Percentiles rank a stretch among this genome's conserved stretches.
Conservation (phyloP, 2,329 filamentous ascomycete genomes). For the Monosporascus sp. region DNA sequence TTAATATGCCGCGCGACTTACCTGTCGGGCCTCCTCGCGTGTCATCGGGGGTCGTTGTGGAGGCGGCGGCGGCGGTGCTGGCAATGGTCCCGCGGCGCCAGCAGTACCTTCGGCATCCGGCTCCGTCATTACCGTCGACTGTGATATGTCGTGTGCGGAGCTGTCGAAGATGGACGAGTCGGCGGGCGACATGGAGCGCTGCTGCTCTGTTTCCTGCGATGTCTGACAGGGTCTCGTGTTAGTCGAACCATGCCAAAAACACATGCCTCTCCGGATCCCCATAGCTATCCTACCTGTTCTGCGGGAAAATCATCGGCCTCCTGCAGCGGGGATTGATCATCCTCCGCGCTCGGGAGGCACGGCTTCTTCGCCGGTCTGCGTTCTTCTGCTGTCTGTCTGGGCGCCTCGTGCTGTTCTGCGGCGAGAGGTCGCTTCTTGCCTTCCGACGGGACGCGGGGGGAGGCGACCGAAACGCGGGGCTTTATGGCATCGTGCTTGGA, state of each 20-base stretch:
- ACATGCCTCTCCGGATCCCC: too few relatives aligned
- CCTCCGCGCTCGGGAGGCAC: conserved; percentile 8
- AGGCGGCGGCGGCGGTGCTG: conserved; percentile 12
- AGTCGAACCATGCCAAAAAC: too few relatives aligned
- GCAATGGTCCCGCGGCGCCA: conserved; percentile 3
- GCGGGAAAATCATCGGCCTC: conserved; percentile 1
- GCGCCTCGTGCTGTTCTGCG: conserved; percentile 3
- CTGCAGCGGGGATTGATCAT: background rate
- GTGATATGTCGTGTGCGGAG: conserved; percentile 41
- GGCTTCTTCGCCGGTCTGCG: conserved; percentile 15
- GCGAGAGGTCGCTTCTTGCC: conserved; percentile 14
- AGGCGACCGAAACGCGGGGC: conserved; percentile 3
- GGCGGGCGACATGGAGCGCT: conserved; percentile 31
- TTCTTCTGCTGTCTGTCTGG: background rate
- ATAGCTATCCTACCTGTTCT: too few relatives aligned
- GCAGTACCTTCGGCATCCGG: conserved; percentile 28
- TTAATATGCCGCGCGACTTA: conserved; percentile 20
- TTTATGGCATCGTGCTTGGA: conserved; percentile 12
- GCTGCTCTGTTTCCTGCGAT: conserved; percentile 3
- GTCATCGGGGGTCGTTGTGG: conserved; percentile 30
- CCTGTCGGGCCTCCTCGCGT: conserved; percentile 48
- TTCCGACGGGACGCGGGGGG: conserved; percentile 1
- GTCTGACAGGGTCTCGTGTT: background rate
- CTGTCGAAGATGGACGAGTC: conserved; percentile 46
- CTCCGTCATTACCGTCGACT: conserved; percentile 45